Base-by-base conservation (phyloP, 371 early-diverging fungal genomes). In the Rhizopus stolonifer region DNA sequence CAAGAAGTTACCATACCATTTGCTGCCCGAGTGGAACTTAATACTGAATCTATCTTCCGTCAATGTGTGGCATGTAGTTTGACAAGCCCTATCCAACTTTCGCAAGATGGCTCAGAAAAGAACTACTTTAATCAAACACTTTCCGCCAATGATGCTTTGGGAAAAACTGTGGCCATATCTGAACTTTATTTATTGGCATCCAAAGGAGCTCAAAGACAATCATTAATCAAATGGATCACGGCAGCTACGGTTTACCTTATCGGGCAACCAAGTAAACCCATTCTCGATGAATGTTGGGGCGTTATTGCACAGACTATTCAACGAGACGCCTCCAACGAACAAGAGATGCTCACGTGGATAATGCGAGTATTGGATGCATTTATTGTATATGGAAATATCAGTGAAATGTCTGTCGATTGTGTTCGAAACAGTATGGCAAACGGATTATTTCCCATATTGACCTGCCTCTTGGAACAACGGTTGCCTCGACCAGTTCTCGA, bases 291-390 rank as follows among this genome's bases (percentile, higher is more conserved):
- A 57, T 60, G 60, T 6, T 65, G 69, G 47, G 49, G 56, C 7
- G 43, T 57, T 21, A 13, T 71, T 38, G 23, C 66, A 23, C 36
- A 45, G 26, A 57, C 62, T 1, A 56, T 68, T 34, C 32, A 29
- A n/a, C 24, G 26, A 43, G 38, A 36, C 31, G 25, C 43, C 15
- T 42, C 45, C 31, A 60, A 39, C 21, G 48, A 52, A 34, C 45
- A 62, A 23, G 46, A 64, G 18, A 49, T 58, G 1, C 26, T 75
- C 14, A 50, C 55, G 11, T 80, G 82, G 81, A 51, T 83, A 1
- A 64, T 74, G 14, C 70, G 81, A 23, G 56, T 80, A 3, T 44
- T 83, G 52, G 84, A 83, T 57, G 64, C 75, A 2, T 56, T 80
- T 52, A 79, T 83, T 23, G 70, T 83, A 5, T 49, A 69, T 39